A percentile compares a stretch with the other conserved stretches of the same genome.
Evolutionary conservation across 768 basidiomycete species (phyloP).

Genomic region (Xerocomellus chrysenteron): DNA sequence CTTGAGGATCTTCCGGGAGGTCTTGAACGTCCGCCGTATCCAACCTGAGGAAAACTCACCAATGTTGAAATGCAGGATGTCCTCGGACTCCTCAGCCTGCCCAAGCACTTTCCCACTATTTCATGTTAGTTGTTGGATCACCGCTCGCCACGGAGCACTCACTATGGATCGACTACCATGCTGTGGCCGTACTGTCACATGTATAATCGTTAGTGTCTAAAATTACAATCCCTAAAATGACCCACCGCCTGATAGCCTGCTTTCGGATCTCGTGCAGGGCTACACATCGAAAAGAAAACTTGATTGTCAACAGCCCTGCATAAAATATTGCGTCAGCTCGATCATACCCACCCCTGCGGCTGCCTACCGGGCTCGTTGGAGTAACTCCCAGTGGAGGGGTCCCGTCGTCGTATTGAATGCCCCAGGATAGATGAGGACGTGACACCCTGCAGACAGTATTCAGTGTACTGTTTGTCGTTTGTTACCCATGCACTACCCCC

Average conservation of each 20-base stretch:
- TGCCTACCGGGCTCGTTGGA: constrained; percentile 76
- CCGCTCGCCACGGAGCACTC: constrained; percentile 29
- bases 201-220: background rate
- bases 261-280: constrained; percentile 81
- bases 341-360: background rate
- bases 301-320: constrained; percentile 93
- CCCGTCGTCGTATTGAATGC: constrained; percentile 98
- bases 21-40: background rate
- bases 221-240: background rate
- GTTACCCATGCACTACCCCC: constrained; percentile 17
- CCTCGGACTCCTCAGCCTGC: constrained; percentile 75
- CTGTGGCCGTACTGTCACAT: constrained; percentile 79
- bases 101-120: constrained; percentile 70
- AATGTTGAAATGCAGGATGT: constrained; percentile 77
- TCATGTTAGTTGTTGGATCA: constrained; percentile 6
- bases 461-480: background rate
- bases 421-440: constrained; percentile 86
- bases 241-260: constrained; percentile 88
- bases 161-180: constrained; percentile 90
- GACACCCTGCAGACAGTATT: constrained; percentile 56
- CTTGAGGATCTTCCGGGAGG: constrained; percentile 55
- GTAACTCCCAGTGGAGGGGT: constrained; percentile 92
- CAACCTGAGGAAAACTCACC: constrained; percentile 48
- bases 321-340: constrained; percentile 7
- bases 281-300: constrained; percentile 95